Percentiles rank a stretch among this genome's conserved stretches.
These are phyloP conservation scores for Rhipidocladum racemiflorum DNA, from an alignment of 176 grass and related monocot genomes.

Conservation along the genomic window DNA sequence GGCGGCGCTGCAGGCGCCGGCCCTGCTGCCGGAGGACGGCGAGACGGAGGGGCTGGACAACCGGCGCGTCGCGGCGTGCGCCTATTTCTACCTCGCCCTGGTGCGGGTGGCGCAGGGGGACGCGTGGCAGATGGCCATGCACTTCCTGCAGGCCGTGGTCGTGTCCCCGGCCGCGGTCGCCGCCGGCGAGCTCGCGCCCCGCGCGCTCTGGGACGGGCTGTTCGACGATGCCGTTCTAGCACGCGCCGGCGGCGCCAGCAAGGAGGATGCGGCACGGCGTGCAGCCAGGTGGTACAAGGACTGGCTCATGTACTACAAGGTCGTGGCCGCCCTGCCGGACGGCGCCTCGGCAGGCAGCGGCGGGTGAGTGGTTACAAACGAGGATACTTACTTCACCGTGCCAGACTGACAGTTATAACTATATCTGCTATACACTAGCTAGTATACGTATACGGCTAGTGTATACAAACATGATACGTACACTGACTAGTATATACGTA, in stretches of 20 bases:
- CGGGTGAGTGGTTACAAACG: constrained; percentile 34
- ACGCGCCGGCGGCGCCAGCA: constrained; percentile 26
- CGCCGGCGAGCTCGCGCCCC: constrained; percentile 53
- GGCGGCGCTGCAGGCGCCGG: constrained; percentile 75
- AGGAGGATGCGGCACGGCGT: constrained; percentile 49
- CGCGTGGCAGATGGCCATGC: constrained; percentile 85
- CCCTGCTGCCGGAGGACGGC: constrained; percentile 73
- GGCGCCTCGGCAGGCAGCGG: neutral
- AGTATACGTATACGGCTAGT: neutral
- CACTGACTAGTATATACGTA: neutral
- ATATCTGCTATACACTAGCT: neutral
- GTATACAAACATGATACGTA: neutral
- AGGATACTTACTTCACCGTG: constrained; percentile 27
- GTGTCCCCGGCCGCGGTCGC: constrained; percentile 48
- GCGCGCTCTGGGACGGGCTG: constrained; percentile 58
- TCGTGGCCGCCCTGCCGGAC: constrained; percentile 46
- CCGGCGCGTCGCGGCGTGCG: constrained; percentile 59
- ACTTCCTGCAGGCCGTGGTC: constrained; percentile 73
- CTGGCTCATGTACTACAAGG: constrained; percentile 97
- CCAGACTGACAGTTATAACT: constrained; percentile 42
- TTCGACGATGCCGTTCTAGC: constrained; percentile 39
- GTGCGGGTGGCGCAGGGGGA: constrained; percentile 63
- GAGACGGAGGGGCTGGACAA: constrained; percentile 63
- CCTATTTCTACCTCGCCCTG: constrained; percentile 89
- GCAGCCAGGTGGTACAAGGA: constrained; percentile 74